Evolutionary conservation across 1,284 basidiomycete species (phyloP), one percentile per base, ranked within the genome.

Genomic region (Hortiboletus rubellus): DNA sequence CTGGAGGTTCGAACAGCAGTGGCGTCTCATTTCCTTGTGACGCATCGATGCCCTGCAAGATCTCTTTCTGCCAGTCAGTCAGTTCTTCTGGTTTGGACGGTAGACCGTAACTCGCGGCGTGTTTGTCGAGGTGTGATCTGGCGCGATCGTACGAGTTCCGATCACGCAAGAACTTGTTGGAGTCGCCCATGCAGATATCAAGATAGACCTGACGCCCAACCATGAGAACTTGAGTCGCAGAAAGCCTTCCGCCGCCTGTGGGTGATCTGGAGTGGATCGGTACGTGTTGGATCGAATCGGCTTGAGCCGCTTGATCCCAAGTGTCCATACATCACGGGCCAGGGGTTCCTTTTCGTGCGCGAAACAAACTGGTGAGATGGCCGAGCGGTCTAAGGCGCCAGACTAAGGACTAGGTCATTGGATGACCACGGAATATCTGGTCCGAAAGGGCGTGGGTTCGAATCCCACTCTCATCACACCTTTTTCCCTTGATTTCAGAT

Each of bases 371-470:
- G 65, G 66, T 59, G 52, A 54, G 40, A 41, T 41, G 40, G 40
- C 40, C 40, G 40, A 41, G 83, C 81, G 83, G 83, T 85, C 83
- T 80, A 84, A 85, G 83, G 83, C 83, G 83, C 82, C 79, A 83
- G 82, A 83, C 81, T 83, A 82, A 81, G 81, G 80, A 75, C 10
- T 24, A 72, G 66, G 71, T 74, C 71, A 74, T 72, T 7, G 0
- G 69, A 72, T 74, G 69, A 69, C 69, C 61, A 36, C 24, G 17
- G 66, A 1, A 46, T 66, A 81, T 81, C 79, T 81, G 78, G 80
- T 81, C 80, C 72, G 75, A 70, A 74, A 75, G 80, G 83, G 84
- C 83, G 80, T 84, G 84, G 81, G 83, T 85, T 84, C 83, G 81
- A 85, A 83, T 84, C 82, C 80, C 82, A 81, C 82, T 82, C 79